Evolutionary conservation across 768 basidiomycete genomes (phyloP).

Genomic region (Psilocybe cyanescens): DNA sequence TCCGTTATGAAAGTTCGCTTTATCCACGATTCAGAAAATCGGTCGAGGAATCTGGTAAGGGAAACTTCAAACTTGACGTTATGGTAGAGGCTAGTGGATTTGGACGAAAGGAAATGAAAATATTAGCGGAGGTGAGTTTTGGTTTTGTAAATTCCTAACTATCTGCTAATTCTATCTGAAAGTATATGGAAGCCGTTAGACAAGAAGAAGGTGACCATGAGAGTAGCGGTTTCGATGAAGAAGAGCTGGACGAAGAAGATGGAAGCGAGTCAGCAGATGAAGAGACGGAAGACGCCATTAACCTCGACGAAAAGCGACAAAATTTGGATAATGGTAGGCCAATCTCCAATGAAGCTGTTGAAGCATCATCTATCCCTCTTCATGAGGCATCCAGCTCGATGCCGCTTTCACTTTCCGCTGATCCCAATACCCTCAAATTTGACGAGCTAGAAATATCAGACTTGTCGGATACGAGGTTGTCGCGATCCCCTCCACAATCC

Average conservation of each 20-base stretch:
- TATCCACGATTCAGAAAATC: slow-evolving; percentile 86
- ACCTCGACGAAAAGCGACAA: neutral
- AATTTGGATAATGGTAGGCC: neutral
- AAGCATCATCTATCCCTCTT: neutral
- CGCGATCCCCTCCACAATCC: slow-evolving; percentile 57
- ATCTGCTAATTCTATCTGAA: slow-evolving; percentile 17
- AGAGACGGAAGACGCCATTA: slow-evolving; percentile 14
- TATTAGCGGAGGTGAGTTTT: slow-evolving; percentile 78
- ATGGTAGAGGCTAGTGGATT: slow-evolving; percentile 96
- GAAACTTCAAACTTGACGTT: slow-evolving; percentile 82
- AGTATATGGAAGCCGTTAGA: slow-evolving; percentile 71
- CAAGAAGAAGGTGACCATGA: slow-evolving; percentile 32
- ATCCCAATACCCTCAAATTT: slow-evolving; percentile 19
- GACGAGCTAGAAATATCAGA: slow-evolving; percentile 31
- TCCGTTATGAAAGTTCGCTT: slow-evolving; percentile 88
- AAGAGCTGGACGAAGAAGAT: slow-evolving; percentile 26
- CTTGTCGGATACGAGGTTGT: slow-evolving; percentile 35
- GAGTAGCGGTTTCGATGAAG: slow-evolving; percentile 22
- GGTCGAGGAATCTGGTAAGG: slow-evolving; percentile 49
- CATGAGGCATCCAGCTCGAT: neutral
- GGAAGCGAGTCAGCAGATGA: slow-evolving; percentile 29
- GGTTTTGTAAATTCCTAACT: slow-evolving; percentile 20
- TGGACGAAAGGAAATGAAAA: slow-evolving; percentile 78
- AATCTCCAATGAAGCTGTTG: neutral
- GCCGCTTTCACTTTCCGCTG: neutral